phyloP scores from a whole-genome alignment of 2,329 filamentous ascomycete genomes.

The Lachnellula cervina region DNA sequence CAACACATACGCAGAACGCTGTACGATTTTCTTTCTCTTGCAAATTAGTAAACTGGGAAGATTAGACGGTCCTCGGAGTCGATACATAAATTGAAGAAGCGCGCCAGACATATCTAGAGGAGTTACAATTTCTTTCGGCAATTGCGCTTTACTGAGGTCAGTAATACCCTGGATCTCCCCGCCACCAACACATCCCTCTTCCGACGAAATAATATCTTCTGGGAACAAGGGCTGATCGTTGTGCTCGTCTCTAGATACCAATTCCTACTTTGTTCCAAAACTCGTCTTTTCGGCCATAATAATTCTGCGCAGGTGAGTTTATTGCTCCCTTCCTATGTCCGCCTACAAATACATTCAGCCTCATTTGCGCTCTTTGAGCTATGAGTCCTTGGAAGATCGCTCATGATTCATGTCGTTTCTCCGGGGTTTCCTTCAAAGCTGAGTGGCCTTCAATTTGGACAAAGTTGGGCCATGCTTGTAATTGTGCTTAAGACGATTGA shows the following conservation, averaged over 20 bases:
- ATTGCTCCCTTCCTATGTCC: neutral
- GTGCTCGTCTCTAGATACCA: conserved; percentile 14
- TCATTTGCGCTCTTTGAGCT: neutral
- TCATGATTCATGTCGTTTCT: no score
- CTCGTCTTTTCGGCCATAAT: conserved; percentile 13
- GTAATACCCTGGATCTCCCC: neutral
- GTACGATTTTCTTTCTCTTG: conserved; percentile 19
- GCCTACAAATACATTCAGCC: neutral
- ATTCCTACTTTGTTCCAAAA: conserved; percentile 13
- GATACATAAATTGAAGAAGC: conserved; percentile 16
- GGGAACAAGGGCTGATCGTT: conserved; percentile 15
- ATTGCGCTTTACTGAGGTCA: conserved; percentile 14
- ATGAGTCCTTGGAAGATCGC: neutral
- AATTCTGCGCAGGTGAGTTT: conserved; percentile 16
- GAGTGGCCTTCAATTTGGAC: no score
- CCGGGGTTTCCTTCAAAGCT: no score
- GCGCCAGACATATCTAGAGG: conserved; percentile 14
- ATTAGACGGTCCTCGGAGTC: conserved; percentile 21
- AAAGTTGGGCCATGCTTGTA: neutral
- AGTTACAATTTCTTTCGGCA: conserved; percentile 18
- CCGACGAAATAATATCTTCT: neutral
- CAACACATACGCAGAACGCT: conserved; percentile 22
- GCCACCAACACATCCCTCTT: neutral
- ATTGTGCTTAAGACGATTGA: neutral
- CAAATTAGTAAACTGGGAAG: conserved; percentile 15